phyloP scores from a whole-genome alignment of 2,329 filamentous ascomycete genomes.

The Colletotrichum scovillei region DNA sequence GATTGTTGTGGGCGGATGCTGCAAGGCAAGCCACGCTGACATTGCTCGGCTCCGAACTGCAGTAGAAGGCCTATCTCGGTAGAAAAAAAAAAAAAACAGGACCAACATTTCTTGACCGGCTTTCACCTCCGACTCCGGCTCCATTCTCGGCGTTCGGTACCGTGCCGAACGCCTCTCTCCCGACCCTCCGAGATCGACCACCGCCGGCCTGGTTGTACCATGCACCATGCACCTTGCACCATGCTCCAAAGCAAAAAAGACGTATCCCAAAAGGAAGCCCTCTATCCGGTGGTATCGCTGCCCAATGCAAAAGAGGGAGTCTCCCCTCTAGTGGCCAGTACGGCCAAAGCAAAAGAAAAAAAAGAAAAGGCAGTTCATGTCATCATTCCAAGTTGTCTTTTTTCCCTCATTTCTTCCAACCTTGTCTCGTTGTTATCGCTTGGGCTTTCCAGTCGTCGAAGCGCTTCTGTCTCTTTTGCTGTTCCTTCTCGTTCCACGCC shows the following conservation, averaged over 20 bases:
- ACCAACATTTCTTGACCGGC: not conserved
- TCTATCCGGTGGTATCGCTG: conserved; percentile 32
- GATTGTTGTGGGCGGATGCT: conserved; percentile 65
- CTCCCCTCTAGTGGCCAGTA: conserved; percentile 13
- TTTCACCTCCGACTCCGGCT: not conserved
- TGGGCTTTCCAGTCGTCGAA: conserved; percentile 35
- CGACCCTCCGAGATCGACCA: conserved; percentile 6
- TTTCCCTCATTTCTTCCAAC: conserved; percentile 17
- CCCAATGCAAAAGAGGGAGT: conserved; percentile 25
- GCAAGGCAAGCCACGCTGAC: conserved; percentile 54
- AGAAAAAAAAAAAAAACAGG: not conserved
- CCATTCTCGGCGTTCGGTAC: conserved; percentile 1
- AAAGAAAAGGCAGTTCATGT: conserved; percentile 22
- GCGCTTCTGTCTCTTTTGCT: conserved; percentile 25
- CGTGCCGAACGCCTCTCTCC: not conserved
- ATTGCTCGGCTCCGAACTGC: conserved; percentile 30
- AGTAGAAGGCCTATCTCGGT: conserved; percentile 27
- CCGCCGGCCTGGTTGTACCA: conserved; percentile 15
- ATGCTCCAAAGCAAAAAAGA: conserved; percentile 23
- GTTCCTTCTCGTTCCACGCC: conserved; percentile 30
- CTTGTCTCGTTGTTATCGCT: conserved; percentile 14
- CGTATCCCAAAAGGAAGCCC: conserved; percentile 1
- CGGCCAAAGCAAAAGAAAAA: conserved; percentile 19
- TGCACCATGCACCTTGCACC: conserved; percentile 20
- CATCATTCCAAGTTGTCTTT: conserved; percentile 13